Base-by-base conservation (phyloP, 495 filamentous ascomycete species). In the Aspergillus ellipticus region DNA sequence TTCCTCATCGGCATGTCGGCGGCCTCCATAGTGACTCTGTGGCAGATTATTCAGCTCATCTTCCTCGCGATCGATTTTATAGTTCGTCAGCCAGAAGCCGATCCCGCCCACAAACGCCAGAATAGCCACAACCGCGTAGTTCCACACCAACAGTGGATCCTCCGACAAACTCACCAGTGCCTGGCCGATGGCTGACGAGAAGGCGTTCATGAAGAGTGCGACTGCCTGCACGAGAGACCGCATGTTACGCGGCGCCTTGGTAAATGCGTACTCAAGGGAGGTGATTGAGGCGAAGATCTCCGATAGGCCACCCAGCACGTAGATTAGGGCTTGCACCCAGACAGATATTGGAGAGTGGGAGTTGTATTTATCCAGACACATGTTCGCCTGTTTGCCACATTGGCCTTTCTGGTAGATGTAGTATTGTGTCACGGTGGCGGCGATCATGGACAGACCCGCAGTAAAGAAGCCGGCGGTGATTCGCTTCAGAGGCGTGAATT, bases 211-310 rank as follows among this genome's bases (percentile, higher is more conserved):
- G 69, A 90, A 88, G 41, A 89, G 78, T 26, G 79, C 79, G 39
- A 90, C 70, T 5, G 85, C 80, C 61, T 84, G 84, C 20, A 92
- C 84, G 31, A 90, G 78, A 10, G 84, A 87, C 9, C 86, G 79
- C 87, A 92, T 89, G 68, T 86, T 89, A 57, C 75, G 79, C 6
- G 89, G 89, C 1, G 89, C 88, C 71, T 92, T 90, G 61, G 84
- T 88, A 66, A 84, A 91, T 5, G 89, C 89, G 55, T 92, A 90
- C 65, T 88, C 84, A 6, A 87, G 74, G 1, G 71, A 77, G 13
- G 84, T 86, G 60, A 89, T 79, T 47, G 78, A 84, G 0, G 85
- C 85, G 56, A 89, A 79, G 57, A 89, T 88, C 69, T 89, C 88
- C n/a, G 83, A 84, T n/a, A 89, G 72, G 56, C 79, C 87, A 51